Percentiles rank a stretch among this genome's conserved stretches.
These are phyloP conservation scores for Atalantia buxifolia DNA, from an alignment of 345 rosid species.

Conservation along the genomic window DNA sequence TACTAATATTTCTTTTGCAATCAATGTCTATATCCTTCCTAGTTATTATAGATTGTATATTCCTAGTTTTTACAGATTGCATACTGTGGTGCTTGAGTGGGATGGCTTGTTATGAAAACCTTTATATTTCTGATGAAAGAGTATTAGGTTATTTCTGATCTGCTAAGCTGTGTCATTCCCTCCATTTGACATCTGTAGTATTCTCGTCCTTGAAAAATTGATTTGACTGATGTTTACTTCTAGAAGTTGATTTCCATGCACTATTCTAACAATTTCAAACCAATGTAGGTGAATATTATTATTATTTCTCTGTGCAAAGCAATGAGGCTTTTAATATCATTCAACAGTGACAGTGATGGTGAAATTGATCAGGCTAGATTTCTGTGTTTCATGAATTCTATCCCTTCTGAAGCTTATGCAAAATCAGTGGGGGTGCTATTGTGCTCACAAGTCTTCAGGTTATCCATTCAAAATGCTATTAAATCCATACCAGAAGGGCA, in stretches of 20 bases:
- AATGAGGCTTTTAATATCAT: slow-evolving; percentile 43
- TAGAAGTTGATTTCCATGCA: slow-evolving; percentile 11
- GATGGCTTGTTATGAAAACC: not conserved
- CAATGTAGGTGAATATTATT: slow-evolving; percentile 64
- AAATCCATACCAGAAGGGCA: slow-evolving; percentile 89
- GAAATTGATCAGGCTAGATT: slow-evolving; percentile 17
- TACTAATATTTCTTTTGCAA: not conserved
- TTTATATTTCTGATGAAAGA: not conserved
- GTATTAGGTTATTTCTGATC: not conserved
- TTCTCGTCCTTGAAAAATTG: not conserved
- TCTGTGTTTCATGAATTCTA: slow-evolving; percentile 20
- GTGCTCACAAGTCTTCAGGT: slow-evolving; percentile 52
- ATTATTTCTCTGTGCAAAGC: slow-evolving; percentile 72
- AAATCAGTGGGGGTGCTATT: slow-evolving; percentile 48
- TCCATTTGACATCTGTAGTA: not conserved
- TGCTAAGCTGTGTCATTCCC: not conserved
- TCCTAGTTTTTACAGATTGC: not conserved
- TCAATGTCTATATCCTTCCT: not conserved
- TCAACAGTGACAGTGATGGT: slow-evolving; percentile 17
- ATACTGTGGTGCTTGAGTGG: not conserved
- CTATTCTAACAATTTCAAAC: slow-evolving; percentile 11
- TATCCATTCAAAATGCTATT: slow-evolving; percentile 50
- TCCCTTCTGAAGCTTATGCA: slow-evolving; percentile 32
- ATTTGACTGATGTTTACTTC: not conserved
- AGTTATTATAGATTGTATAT: not conserved